phyloP scores from a whole-genome alignment of 2,329 filamentous ascomycete genomes.

The Ascochyta fabae region DNA sequence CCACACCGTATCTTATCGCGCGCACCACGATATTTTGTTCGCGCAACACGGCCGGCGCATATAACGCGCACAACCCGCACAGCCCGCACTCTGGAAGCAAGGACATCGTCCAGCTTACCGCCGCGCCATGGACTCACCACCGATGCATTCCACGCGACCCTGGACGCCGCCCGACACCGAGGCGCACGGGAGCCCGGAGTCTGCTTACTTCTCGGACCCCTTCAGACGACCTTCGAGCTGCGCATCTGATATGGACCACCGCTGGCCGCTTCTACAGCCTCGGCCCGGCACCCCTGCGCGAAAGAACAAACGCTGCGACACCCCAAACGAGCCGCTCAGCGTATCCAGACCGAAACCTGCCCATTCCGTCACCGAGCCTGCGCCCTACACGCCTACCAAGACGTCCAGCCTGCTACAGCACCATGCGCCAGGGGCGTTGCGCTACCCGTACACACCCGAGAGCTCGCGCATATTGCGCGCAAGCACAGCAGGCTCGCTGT shows the following conservation, averaged over 20 bases:
- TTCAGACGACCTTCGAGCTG: constrained; percentile 22
- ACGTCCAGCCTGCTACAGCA: constrained; percentile 18
- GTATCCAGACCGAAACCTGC: constrained; percentile 24
- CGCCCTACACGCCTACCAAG: constrained; percentile 33
- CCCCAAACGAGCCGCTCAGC: constrained; percentile 19
- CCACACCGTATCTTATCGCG: constrained; percentile 1
- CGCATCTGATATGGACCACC: constrained; percentile 18
- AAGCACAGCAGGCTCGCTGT: constrained; percentile 21
- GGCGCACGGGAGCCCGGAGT: constrained; percentile 17
- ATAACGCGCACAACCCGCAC: constrained; percentile 4
- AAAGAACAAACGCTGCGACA: constrained; percentile 17
- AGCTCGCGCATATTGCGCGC: constrained; percentile 32
- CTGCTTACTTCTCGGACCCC: constrained; percentile 31
- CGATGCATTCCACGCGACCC: constrained; percentile 31
- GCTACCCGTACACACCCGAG: constrained; percentile 45
- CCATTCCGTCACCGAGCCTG: constrained; percentile 24
- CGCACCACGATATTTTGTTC: constrained; percentile 5
- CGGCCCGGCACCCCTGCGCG: constrained; percentile 10
- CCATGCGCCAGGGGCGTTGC: constrained; percentile 23
- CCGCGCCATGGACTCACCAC: constrained; percentile 31
- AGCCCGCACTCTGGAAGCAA: constrained; percentile 10
- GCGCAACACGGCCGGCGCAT: constrained; percentile 11
- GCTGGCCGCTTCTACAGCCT: constrained; percentile 18
- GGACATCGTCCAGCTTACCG: constrained; percentile 17
- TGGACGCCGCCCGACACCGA: constrained; percentile 43